Evolutionary conservation across 192 early-diverging fungal species (phyloP).

Genomic region (Coemansia sp.): DNA sequence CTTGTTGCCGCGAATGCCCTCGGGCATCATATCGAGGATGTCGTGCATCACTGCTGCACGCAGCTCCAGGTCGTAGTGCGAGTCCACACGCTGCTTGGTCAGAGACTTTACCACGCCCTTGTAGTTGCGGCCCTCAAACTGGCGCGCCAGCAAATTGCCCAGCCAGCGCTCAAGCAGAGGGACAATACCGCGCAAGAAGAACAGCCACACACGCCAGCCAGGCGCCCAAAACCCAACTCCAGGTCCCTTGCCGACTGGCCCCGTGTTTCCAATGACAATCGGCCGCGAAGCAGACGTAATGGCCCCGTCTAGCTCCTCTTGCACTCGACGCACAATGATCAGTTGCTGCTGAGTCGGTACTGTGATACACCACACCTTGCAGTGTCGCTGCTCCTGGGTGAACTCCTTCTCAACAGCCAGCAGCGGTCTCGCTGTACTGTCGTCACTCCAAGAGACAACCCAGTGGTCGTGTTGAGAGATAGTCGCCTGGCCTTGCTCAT

Average conservation of each 20-base stretch:
- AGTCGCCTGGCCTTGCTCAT: not conserved
- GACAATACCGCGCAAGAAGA: conserved; percentile 98
- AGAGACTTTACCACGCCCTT: conserved; percentile 98
- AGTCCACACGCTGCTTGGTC: conserved; percentile 99
- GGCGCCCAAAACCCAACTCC: conserved; percentile 99
- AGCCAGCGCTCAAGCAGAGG: conserved; percentile 98
- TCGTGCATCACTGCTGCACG: conserved; percentile 99
- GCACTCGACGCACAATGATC: conserved; percentile 35
- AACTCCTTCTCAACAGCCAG: conserved; percentile 13
- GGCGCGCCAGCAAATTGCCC: conserved; percentile 96
- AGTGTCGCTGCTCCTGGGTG: conserved; percentile 10
- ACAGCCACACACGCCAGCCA: conserved; percentile 99
- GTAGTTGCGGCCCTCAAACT: conserved; percentile 96
- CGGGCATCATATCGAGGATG: conserved; percentile 99
- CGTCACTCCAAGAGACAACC: conserved; percentile 10
- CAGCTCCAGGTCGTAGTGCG: conserved; percentile 96
- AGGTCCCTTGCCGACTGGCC: conserved; percentile 96
- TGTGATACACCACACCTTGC: conserved; percentile 39
- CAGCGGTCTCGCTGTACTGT: conserved; percentile 12
- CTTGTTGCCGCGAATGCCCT: conserved; percentile 97
- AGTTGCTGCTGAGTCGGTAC: conserved; percentile 36
- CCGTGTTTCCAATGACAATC: conserved; percentile 61
- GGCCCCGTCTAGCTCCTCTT: not conserved
- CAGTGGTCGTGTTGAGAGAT: not conserved
- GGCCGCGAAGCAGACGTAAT: conserved; percentile 31